phyloP scores from a whole-genome alignment of 2,329 filamentous ascomycete species.

The Aspergillus unguis region DNA sequence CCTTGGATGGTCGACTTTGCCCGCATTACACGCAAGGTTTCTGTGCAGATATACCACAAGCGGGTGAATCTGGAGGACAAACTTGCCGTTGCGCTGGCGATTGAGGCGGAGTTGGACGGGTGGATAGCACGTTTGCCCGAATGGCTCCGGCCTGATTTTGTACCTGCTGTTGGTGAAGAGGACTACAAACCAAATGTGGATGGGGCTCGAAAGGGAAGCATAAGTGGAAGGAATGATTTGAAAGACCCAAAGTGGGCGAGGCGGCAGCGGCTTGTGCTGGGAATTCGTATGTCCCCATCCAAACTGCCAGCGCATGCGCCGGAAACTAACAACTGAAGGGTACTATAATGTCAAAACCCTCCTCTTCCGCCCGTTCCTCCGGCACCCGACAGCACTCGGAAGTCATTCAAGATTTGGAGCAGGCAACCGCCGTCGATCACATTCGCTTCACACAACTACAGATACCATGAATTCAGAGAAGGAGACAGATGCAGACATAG shows the following conservation, averaged over 20 bases:
- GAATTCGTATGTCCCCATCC: conserved; percentile 32
- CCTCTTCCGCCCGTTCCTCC: conserved; percentile 35
- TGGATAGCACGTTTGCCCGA: conserved; percentile 36
- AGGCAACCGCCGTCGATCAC: no score
- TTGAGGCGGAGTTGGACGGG: conserved; percentile 36
- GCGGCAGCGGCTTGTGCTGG: conserved; percentile 38
- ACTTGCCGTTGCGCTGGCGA: conserved; percentile 32
- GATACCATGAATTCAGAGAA: background rate
- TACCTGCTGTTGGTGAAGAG: background rate
- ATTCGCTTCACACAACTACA: no score
- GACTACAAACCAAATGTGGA: background rate
- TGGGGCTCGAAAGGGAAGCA: background rate
- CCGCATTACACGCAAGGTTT: conserved; percentile 40
- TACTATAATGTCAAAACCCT: conserved; percentile 44
- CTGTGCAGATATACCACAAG: conserved; percentile 40
- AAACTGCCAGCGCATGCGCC: background rate
- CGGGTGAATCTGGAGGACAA: conserved; percentile 35
- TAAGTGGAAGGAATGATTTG: conserved; percentile 20
- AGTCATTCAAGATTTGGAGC: no score
- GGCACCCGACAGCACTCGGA: conserved; percentile 26
- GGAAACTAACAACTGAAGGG: conserved; percentile 18
- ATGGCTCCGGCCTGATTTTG: conserved; percentile 31
- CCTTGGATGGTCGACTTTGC: conserved; percentile 42
- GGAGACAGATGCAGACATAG: conserved; percentile 11
- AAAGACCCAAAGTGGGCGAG: conserved; percentile 39